Percentiles rank a stretch among this genome's conserved stretches.
Evolutionary conservation across 139 green algal species (phyloP).

Genomic region (Auxenochlorella protothecoides): DNA sequence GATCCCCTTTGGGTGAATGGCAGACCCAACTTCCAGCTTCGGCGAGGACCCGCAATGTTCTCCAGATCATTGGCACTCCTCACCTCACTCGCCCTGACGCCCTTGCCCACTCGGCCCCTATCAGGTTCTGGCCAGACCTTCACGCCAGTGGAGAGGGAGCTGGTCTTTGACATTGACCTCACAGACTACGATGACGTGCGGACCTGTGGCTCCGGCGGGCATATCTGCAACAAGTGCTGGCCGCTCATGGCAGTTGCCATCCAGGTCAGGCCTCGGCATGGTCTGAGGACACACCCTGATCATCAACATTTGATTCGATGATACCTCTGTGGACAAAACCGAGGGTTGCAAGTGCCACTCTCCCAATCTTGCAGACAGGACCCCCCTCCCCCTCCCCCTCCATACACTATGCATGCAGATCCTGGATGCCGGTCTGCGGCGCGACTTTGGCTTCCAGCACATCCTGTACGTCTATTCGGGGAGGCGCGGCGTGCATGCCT

Average conservation of each 20-base stretch:
- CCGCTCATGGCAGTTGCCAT: conserved; percentile 89
- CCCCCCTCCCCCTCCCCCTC: too few relatives aligned
- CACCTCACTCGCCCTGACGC: too few relatives aligned
- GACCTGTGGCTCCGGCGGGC: conserved; percentile 71
- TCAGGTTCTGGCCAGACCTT: conserved; percentile 47
- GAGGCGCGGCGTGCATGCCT: conserved; percentile 88
- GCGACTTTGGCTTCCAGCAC: conserved; percentile 96
- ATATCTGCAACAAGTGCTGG: conserved; percentile 93
- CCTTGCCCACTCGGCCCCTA: too few relatives aligned
- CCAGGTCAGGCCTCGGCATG: conserved; percentile 40
- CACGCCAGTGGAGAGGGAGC: conserved; percentile 76
- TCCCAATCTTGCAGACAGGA: too few relatives aligned
- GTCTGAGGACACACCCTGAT: neutral
- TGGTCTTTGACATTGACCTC: conserved; percentile 98
- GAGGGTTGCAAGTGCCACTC: too few relatives aligned
- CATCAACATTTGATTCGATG: too few relatives aligned
- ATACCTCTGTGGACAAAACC: too few relatives aligned
- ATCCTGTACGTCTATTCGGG: conserved; percentile 97
- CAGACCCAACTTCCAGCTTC: too few relatives aligned
- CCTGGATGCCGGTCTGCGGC: conserved; percentile 65
- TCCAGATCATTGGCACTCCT: too few relatives aligned
- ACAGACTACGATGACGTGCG: conserved; percentile 98
- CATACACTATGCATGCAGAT: conserved; percentile 32
- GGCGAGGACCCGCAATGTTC: too few relatives aligned
- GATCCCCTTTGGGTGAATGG: too few relatives aligned